Conservation (phyloP, 352 stramenopile species). For the Lagenidium sp. region DNA sequence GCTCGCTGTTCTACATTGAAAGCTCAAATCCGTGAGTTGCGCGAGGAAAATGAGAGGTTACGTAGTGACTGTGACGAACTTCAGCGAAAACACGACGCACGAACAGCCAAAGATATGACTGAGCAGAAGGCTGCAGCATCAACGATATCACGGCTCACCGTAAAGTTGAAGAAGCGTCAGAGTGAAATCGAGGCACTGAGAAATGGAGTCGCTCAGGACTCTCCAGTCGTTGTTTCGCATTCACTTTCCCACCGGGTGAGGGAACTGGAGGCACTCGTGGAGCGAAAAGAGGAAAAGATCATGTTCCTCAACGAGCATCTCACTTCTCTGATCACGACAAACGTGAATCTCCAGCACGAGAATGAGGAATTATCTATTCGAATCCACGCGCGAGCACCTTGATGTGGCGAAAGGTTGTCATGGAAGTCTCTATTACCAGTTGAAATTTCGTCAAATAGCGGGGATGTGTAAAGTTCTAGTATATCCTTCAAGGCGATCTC, state of each 20-base stretch:
- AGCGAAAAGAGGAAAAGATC: slow-evolving; percentile 73
- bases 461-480: no score
- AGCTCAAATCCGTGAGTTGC: slow-evolving; percentile 31
- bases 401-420: no score
- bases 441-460: no score
- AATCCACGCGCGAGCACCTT: no score
- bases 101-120: slow-evolving; percentile 3
- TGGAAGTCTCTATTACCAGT: no score
- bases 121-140: not conserved
- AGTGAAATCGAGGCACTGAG: slow-evolving; percentile 27
- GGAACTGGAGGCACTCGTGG: slow-evolving; percentile 32
- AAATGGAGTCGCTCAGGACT: not conserved
- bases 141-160: slow-evolving; percentile 19
- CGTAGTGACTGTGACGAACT: no score
- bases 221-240: no score
- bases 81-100: no score
- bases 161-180: slow-evolving; percentile 42
- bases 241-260: slow-evolving; percentile 37
- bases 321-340: slow-evolving; percentile 74
- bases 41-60: slow-evolving; percentile 27
- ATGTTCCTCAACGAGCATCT: slow-evolving; percentile 81
- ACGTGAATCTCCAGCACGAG: slow-evolving; percentile 59
- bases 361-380: slow-evolving; percentile 24
- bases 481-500: no score
- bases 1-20: slow-evolving; percentile 35